Evolutionary conservation across 179 eudicot genomes (phyloP).

Genomic region (Beta corolliflora): DNA sequence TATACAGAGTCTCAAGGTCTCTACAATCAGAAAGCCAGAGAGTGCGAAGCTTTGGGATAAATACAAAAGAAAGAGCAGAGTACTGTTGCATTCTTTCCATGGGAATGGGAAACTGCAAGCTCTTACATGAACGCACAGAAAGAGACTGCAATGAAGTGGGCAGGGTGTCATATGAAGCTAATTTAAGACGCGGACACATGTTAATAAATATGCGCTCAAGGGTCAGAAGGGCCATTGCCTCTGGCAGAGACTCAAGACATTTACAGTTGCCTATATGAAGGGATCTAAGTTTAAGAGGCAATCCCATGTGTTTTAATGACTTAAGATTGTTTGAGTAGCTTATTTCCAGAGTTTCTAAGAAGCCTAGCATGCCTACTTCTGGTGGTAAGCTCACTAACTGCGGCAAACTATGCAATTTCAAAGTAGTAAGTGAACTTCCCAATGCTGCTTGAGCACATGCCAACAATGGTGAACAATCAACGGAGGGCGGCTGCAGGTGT

Average conservation of each 20-base stretch:
- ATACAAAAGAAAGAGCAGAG: background rate
- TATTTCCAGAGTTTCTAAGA: background rate
- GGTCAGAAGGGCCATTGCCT: slow-evolving; percentile 1
- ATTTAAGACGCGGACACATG: background rate
- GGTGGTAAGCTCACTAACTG: slow-evolving; percentile 17
- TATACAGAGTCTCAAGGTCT: background rate
- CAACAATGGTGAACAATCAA: background rate
- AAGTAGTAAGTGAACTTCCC: background rate
- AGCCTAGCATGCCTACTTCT: background rate
- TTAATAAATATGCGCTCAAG: background rate
- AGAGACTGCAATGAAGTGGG: slow-evolving; percentile 18
- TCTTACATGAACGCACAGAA: background rate
- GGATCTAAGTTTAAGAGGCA: background rate
- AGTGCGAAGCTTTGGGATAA: background rate
- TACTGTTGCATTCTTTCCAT: slow-evolving; percentile 7
- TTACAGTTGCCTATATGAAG: background rate
- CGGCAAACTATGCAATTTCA: background rate
- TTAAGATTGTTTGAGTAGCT: background rate
- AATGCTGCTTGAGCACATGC: background rate
- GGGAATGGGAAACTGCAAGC: slow-evolving; percentile 12
- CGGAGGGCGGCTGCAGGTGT: background rate
- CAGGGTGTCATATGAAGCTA: slow-evolving; percentile 11
- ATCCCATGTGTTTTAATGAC: background rate
- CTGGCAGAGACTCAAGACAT: slow-evolving; percentile 24
- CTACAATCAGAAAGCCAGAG: background rate